Evolutionary conservation across 1,284 basidiomycete species (phyloP).

Genomic region (Sporisorium scitamineum): DNA sequence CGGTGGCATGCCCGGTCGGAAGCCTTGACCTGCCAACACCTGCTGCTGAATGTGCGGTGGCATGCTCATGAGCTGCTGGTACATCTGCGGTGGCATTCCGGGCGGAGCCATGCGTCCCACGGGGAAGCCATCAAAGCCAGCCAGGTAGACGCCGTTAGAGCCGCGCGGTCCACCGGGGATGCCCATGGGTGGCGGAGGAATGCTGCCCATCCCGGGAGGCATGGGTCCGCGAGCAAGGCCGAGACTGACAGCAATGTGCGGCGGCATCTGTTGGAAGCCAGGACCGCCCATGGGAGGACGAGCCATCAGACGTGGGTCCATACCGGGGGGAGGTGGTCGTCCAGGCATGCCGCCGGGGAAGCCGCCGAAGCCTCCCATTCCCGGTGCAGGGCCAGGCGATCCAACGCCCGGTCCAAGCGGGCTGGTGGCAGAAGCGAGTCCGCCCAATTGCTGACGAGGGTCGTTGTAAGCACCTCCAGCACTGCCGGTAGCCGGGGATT

Average conservation of each 20-base stretch:
- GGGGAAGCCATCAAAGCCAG: conserved; percentile 32
- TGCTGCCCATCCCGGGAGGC: conserved; percentile 46
- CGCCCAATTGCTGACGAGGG: conserved; percentile 28
- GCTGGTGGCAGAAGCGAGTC: conserved; percentile 26
- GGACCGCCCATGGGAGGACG: conserved; percentile 48
- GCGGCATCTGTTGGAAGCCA: conserved; percentile 50
- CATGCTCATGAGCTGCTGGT: conserved; percentile 63
- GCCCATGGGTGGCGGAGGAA: conserved; percentile 40
- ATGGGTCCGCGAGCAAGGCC: conserved; percentile 42
- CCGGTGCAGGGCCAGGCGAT: conserved; percentile 30
- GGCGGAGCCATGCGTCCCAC: conserved; percentile 42
- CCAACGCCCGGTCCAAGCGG: conserved; percentile 24
- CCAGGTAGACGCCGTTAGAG: conserved; percentile 30
- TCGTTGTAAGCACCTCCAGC: conserved; percentile 27
- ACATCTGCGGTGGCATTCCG: conserved; percentile 59
- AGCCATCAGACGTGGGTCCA: conserved; percentile 54
- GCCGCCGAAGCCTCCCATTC: conserved; percentile 25
- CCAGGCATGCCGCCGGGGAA: conserved; percentile 38
- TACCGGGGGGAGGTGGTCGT: conserved; percentile 44
- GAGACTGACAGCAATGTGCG: conserved; percentile 54
- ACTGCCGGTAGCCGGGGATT: conserved; percentile 31
- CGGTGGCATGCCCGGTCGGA: conserved; percentile 33
- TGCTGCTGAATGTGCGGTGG: conserved; percentile 64
- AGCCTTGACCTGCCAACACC: conserved; percentile 41
- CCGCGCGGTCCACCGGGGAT: conserved; percentile 28